phyloP scores from a whole-genome alignment of 805 yeast species.

The Starmerella ratchasimensis region DNA sequence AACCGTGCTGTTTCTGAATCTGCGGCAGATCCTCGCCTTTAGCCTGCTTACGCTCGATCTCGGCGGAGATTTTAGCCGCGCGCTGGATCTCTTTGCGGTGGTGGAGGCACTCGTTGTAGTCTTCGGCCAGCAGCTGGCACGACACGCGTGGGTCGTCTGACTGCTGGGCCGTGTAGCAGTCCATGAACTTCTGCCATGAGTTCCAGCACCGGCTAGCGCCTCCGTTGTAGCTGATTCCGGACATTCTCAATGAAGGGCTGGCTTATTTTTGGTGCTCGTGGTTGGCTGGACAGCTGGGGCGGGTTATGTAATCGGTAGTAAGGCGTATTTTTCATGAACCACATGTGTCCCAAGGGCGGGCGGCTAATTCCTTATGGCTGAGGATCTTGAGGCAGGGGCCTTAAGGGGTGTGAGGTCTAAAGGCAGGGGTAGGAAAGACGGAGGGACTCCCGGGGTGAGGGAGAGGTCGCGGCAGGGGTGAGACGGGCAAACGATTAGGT shows the following conservation, averaged over 20 bases:
- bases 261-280: not conserved
- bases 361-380: no score
- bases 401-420: no score
- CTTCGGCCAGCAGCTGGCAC: conserved; percentile 34
- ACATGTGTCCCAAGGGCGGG: no score
- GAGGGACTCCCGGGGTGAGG: no score
- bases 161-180: conserved; percentile 34
- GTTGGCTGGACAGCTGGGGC: no score
- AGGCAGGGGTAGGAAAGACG: no score
- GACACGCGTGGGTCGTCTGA: conserved; percentile 24
- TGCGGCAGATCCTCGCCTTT: conserved; percentile 22
- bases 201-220: conserved; percentile 37
- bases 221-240: conserved; percentile 25
- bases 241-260: conserved; percentile 8
- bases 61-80: conserved; percentile 22
- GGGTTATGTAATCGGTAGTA: no score
- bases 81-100: conserved; percentile 32
- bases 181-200: conserved; percentile 35
- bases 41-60: conserved; percentile 18
- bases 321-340: no score
- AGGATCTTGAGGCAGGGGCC: no score
- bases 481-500: no score
- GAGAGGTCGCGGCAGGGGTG: no score
- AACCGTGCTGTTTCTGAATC: conserved; percentile 12
- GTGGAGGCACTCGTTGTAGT: conserved; percentile 38